Evolutionary conservation across 805 yeast species (phyloP), one percentile per base, ranked within the genome.

Genomic region (Ogataea populi-albae): DNA sequence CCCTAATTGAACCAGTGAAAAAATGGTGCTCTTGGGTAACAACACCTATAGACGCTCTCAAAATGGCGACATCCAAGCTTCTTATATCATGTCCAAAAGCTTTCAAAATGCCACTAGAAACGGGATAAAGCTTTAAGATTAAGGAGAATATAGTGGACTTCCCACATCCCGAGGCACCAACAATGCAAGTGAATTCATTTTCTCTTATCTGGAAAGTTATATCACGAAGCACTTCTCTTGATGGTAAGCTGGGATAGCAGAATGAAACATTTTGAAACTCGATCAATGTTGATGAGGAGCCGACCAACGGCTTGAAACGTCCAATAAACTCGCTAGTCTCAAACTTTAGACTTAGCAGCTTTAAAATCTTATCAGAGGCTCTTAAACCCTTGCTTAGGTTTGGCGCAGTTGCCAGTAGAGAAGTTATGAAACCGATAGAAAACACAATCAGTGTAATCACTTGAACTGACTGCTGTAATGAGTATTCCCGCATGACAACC

Each of bases 91-190:
- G 45, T 0, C 73, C 77, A 6, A 82, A 42, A 7, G 53, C 49
- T 2, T 82, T 60, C 0, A 61, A 35, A 0, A 75, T 71, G 0
- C 59, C 45, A 3, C 59, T 46, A 3, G 68, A 61, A 1, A 55
- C 55, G 7, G 41, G 35, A 41, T 77, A 77, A 1, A 89, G 57
- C 32, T 81, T 64, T 2, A 79, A 58, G 0, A 89, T 44, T 9
- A 89, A 47, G 1, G 70, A 64, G 0, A 77, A 60, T 1, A 91
- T 43, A 0, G 98, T 87, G 0, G 96, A 83, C 58, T 93, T 93
- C 0, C 99, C 99, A 10, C 82, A 73, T 0, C 99, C 99, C 2
- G 97, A 86, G 23, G 74, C 77, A 1, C 98, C 99, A 3, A 81
- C 75, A 1, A 93, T 58, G 1, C 86, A 93, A 15, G 83, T 65